A percentile compares a stretch with the other conserved stretches of the same genome.
Evolutionary conservation across 1,284 basidiomycete genomes (phyloP).

Genomic region (Apiotrichum sp.): DNA sequence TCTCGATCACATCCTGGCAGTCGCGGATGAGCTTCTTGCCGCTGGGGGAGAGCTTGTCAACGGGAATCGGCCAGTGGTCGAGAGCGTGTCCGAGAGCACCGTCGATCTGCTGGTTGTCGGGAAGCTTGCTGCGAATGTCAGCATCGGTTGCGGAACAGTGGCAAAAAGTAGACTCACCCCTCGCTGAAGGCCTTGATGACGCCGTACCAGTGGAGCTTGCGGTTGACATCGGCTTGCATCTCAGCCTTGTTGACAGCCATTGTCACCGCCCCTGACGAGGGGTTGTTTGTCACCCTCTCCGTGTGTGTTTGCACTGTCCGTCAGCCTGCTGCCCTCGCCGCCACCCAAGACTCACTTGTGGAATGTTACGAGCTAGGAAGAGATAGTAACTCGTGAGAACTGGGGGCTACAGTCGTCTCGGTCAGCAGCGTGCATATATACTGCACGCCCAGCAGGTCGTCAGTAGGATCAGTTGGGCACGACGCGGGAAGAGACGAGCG

Average conservation of each 20-base stretch:
- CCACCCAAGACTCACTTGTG: too few relatives aligned
- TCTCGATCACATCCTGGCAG: conserved; percentile 50
- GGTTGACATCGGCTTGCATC: conserved; percentile 44
- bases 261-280: conserved; percentile 40
- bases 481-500: too few relatives aligned
- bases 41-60: conserved; percentile 63
- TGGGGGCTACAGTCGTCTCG: too few relatives aligned
- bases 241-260: conserved; percentile 32
- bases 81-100: conserved; percentile 62
- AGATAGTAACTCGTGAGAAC: too few relatives aligned
- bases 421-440: too few relatives aligned
- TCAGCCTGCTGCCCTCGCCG: too few relatives aligned
- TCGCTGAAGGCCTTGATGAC: conserved; percentile 69
- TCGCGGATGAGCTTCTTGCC: conserved; percentile 72
- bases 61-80: conserved; percentile 61
- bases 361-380: too few relatives aligned
- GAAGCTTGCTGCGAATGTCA: conserved; percentile 52
- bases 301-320: conserved; percentile 8
- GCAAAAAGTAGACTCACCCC: conserved; percentile 46
- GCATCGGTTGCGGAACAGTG: too few relatives aligned
- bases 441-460: too few relatives aligned
- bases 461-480: too few relatives aligned
- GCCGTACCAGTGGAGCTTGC: conserved; percentile 58
- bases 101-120: conserved; percentile 74
- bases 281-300: conserved; percentile 2